Base-by-base conservation (phyloP, 192 early-diverging fungal species). In the Coemansia sp. region DNA sequence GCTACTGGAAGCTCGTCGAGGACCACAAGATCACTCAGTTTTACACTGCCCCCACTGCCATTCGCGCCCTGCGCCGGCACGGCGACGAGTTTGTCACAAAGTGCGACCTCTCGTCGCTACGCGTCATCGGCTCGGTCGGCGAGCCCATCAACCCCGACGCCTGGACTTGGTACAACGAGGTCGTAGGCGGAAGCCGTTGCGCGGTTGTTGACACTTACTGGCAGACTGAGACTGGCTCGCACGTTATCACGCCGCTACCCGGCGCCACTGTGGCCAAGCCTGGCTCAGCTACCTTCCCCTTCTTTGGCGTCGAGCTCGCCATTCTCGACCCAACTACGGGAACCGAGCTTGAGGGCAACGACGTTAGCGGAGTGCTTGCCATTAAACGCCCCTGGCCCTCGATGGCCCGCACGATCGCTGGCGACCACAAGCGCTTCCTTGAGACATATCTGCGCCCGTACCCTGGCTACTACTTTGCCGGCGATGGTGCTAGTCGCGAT, bases 101-200 rank as follows among this genome's bases (percentile, higher is more conserved):
- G 36, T 91, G 92, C 84, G 90, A 93, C 51, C 85, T 98, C 59
- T 89, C 88, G 32, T 87, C 89, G 17, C 88, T 98, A 61, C 89
- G 95, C 67, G 90, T 97, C 36, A 89, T 98, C 32, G 96, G 95
- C 46, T 92, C 93, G 17, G 96, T 98, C 12, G 96, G 96, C 61
- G 96, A 98, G 80, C 96, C 96, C 58, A 98, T 98, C 83, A 95
- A 97, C 78, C 94, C 95, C 44, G 94, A 97, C 70, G 95, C 96
- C 19, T 98, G 96, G 96, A 84, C 88, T 69, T 98, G 96, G 96
- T 98, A 98, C 85, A 86, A 94, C 86, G 87, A 93, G 61, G 88
- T 93, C 24, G 93, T 98, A 34, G 95, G 95, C 32, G 87, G 91
- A 62, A 86, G 88, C 17, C 87, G 87, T 38, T 96, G 95, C 83